These are phyloP conservation scores for Syncephalastrum sp. DNA, from an alignment of 371 early-diverging fungal genomes.

Conservation along the genomic window DNA sequence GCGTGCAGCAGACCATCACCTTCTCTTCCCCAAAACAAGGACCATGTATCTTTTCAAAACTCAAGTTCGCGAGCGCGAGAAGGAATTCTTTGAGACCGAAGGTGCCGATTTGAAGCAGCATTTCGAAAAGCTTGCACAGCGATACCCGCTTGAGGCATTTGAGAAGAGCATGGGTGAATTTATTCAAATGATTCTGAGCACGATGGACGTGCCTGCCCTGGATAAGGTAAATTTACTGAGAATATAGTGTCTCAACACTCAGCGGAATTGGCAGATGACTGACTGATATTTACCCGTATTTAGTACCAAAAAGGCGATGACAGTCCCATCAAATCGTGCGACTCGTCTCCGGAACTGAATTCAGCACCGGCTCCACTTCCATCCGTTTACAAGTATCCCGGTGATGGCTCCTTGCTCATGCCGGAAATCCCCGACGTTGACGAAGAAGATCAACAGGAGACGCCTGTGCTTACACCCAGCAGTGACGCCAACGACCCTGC, in stretches of 20 bases:
- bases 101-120: conserved; percentile 41
- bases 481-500: too few relatives aligned
- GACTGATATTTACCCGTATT: conserved; percentile 42
- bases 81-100: conserved; percentile 46
- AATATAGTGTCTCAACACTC: too few relatives aligned
- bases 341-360: conserved; percentile 10
- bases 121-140: conserved; percentile 48
- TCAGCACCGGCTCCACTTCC: conserved; percentile 8
- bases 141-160: conserved; percentile 49
- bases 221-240: conserved; percentile 32
- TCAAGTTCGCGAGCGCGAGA: conserved; percentile 48
- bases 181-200: conserved; percentile 43
- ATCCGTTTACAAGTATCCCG: conserved; percentile 45
- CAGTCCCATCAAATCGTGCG: conserved; percentile 4
- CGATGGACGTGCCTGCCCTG: conserved; percentile 42
- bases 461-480: conserved; percentile 2
- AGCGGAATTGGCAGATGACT: conserved; percentile 10
- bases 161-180: conserved; percentile 48
- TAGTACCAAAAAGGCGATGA: conserved; percentile 21
- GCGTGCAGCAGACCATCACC: conserved; percentile 45
- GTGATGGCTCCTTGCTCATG: conserved; percentile 44
- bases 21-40: conserved; percentile 49
- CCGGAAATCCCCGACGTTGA: conserved; percentile 24
- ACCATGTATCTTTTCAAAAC: conserved; percentile 49
- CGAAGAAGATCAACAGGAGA: conserved; percentile 13